Conservation (phyloP, 2,329 filamentous ascomycete genomes). For the Mycogone perniciosa region DNA sequence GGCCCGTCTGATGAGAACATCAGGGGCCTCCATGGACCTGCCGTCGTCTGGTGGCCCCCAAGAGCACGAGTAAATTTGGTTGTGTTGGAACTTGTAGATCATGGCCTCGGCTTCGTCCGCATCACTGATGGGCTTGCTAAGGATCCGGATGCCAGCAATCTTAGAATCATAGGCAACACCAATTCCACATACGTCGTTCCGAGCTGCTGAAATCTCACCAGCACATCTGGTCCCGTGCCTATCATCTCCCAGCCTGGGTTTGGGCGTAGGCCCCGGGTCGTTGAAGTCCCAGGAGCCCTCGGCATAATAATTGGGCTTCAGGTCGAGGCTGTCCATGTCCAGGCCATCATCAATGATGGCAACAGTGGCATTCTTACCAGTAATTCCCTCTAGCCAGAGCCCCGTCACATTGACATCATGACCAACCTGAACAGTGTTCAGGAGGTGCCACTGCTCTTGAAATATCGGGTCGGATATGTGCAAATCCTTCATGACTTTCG, state of each 20-base stretch:
- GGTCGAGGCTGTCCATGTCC: conserved; percentile 89
- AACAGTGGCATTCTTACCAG: conserved; percentile 80
- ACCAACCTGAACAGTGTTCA: conserved; percentile 72
- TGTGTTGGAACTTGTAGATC: conserved; percentile 86
- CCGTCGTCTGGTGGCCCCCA: conserved; percentile 97
- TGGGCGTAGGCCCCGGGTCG: conserved; percentile 70
- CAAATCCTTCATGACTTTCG: conserved; percentile 57
- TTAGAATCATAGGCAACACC: conserved; percentile 90
- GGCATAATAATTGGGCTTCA: conserved; percentile 90
- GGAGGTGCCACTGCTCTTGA: conserved; percentile 89
- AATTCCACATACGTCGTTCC: conserved; percentile 89
- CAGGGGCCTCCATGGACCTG: conserved; percentile 86
- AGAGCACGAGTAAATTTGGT: conserved; percentile 97
- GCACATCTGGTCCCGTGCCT: conserved; percentile 89
- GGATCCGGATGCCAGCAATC: conserved; percentile 85
- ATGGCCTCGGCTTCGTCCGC: conserved; percentile 87
- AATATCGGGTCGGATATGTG: conserved; percentile 86
- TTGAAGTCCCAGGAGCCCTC: conserved; percentile 96
- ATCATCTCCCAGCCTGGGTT: conserved; percentile 77
- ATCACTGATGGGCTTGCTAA: conserved; percentile 85
- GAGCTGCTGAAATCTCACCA: conserved; percentile 87
- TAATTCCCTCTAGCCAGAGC: conserved; percentile 85
- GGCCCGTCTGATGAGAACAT: conserved; percentile 77
- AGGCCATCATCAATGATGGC: conserved; percentile 95
- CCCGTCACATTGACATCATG: conserved; percentile 97